phyloP scores from a whole-genome alignment of 352 stramenopile genomes.

The Phytophthora multivora region DNA sequence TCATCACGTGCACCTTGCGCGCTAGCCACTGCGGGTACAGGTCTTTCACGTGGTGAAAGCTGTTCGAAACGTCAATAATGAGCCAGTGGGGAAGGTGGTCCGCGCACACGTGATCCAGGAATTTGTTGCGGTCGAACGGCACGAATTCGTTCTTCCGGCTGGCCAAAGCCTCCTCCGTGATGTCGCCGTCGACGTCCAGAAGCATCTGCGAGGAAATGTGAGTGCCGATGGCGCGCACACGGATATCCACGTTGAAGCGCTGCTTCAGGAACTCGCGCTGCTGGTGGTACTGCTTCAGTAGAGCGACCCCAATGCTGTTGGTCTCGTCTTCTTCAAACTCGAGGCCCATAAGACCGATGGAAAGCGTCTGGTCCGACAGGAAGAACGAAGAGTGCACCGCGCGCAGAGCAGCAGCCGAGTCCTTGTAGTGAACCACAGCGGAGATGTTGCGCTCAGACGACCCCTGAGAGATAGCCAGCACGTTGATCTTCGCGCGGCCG shows the following conservation, averaged over 20 bases:
- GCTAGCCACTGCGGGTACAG: slow-evolving; percentile 92
- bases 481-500: slow-evolving; percentile 94
- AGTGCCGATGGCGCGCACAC: slow-evolving; percentile 77
- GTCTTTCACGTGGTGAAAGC: slow-evolving; percentile 72
- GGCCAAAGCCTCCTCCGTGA: slow-evolving; percentile 49
- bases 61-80: slow-evolving; percentile 95
- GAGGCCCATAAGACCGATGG: slow-evolving; percentile 91
- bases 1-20: slow-evolving; percentile 93
- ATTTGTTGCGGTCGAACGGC: slow-evolving; percentile 67
- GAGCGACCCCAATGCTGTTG: slow-evolving; percentile 74
- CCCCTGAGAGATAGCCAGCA: slow-evolving; percentile 95
- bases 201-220: slow-evolving; percentile 67
- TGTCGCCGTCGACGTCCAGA: slow-evolving; percentile 64
- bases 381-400: slow-evolving; percentile 96
- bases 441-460: slow-evolving; percentile 95
- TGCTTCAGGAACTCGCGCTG: slow-evolving; percentile 82
- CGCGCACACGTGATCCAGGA: slow-evolving; percentile 80
- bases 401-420: slow-evolving; percentile 92
- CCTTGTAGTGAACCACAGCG: slow-evolving; percentile 88
- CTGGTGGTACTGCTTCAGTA: slow-evolving; percentile 89
- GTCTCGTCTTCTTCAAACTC: slow-evolving; percentile 55
- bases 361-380: slow-evolving; percentile 92
- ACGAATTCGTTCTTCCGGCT: slow-evolving; percentile 37
- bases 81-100: slow-evolving; percentile 92
- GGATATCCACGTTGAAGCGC: slow-evolving; percentile 88